phyloP scores from a whole-genome alignment of 805 yeast genomes.

The Cephaloascus fragrans region DNA sequence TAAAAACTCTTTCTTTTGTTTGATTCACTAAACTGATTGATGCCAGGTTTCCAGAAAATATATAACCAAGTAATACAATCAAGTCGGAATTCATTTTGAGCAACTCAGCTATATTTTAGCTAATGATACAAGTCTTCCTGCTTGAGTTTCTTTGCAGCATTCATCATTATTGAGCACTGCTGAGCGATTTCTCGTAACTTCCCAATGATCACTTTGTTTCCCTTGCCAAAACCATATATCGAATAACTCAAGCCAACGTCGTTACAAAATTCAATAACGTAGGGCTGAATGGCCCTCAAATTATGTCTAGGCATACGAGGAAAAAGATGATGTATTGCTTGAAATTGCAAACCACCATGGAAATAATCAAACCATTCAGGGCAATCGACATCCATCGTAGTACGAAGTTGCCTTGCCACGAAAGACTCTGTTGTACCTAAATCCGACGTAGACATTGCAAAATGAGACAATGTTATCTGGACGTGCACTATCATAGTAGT shows the following conservation, averaged over 20 bases:
- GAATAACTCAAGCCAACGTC: constrained; percentile 71
- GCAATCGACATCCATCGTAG: constrained; percentile 93
- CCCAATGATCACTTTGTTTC: constrained; percentile 62
- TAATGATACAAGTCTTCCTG: constrained; percentile 30
- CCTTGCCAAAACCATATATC: constrained; percentile 75
- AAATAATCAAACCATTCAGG: constrained; percentile 87
- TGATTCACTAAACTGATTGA: too few relatives aligned
- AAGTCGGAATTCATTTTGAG: too few relatives aligned
- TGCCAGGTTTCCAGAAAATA: too few relatives aligned
- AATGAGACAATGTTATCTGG: constrained; percentile 82
- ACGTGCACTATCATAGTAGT: constrained; percentile 91
- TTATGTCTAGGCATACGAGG: constrained; percentile 88
- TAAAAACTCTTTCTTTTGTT: too few relatives aligned
- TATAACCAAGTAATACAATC: too few relatives aligned
- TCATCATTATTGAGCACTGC: constrained; percentile 69
- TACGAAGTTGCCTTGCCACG: constrained; percentile 70
- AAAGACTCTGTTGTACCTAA: constrained; percentile 75
- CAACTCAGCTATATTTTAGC: too few relatives aligned
- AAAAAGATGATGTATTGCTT: constrained; percentile 82
- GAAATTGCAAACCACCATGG: constrained; percentile 91
- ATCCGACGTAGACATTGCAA: constrained; percentile 90
- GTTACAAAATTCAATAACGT: constrained; percentile 65
- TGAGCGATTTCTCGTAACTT: constrained; percentile 67
- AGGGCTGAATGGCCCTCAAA: constrained; percentile 63
- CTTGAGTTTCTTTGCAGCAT: constrained; percentile 58